These are phyloP conservation scores for Solanum neorickii DNA, from an alignment of 257 asterid species.

Conservation along the genomic window DNA sequence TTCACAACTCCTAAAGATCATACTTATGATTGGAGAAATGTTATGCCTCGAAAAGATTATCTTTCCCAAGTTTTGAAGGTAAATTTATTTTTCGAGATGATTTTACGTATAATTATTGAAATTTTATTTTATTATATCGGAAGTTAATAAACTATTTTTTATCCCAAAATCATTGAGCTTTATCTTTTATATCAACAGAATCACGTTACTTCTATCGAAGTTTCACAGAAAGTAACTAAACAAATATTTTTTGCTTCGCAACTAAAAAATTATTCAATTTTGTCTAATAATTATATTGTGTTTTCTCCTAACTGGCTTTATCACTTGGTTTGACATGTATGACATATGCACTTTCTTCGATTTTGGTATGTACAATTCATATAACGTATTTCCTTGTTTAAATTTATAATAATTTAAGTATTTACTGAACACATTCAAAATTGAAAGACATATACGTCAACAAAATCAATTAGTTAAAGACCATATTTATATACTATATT, in stretches of 20 bases:
- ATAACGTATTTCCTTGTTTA: too few relatives aligned
- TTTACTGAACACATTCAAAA: too few relatives aligned
- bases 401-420: too few relatives aligned
- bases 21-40: conserved; percentile 45
- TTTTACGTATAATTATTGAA: background rate
- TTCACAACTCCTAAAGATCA: conserved; percentile 33
- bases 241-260: background rate
- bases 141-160: background rate
- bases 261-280: background rate
- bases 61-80: conserved; percentile 28
- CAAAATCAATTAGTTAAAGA: too few relatives aligned
- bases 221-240: background rate
- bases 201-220: background rate
- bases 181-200: too few relatives aligned
- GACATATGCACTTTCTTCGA: background rate
- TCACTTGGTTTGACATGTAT: background rate
- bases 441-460: background rate
- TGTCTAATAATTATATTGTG: background rate
- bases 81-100: background rate
- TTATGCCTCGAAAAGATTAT: conserved; percentile 39
- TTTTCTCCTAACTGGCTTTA: background rate
- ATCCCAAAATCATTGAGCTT: too few relatives aligned
- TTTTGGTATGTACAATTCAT: too few relatives aligned
- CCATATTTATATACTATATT: too few relatives aligned
- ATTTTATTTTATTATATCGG: background rate